phyloP scores from a whole-genome alignment of 208 protist genomes.

The Lotmaria passim region DNA sequence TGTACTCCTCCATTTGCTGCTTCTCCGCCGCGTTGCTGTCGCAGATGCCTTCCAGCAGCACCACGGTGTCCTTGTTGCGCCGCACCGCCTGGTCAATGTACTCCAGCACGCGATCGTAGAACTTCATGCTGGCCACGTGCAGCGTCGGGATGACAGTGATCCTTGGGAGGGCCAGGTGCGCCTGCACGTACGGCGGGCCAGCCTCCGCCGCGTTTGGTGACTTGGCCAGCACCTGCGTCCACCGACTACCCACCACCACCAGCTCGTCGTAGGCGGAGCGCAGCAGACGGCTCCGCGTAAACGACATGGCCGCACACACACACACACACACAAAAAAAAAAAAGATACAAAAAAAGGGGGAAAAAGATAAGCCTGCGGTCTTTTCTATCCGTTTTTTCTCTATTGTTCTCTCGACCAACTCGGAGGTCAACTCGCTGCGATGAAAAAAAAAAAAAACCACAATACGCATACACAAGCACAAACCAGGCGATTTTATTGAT shows the following conservation, averaged over 20 bases:
- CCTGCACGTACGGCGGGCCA: slow-evolving; percentile 43
- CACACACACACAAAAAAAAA: background rate
- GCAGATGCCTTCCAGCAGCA: slow-evolving; percentile 91
- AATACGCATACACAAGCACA: too few species aligned
- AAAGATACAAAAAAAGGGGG: background rate
- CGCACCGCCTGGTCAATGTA: slow-evolving; percentile 82
- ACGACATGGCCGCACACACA: slow-evolving; percentile 11
- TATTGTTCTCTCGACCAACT: background rate
- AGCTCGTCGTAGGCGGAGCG: slow-evolving; percentile 79
- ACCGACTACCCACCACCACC: slow-evolving; percentile 80
- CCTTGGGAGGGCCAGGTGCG: slow-evolving; percentile 44
- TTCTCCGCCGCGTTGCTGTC: slow-evolving; percentile 72
- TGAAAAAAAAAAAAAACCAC: background rate
- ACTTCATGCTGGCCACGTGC: slow-evolving; percentile 81
- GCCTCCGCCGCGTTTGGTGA: slow-evolving; percentile 28
- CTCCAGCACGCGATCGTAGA: slow-evolving; percentile 87
- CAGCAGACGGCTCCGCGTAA: slow-evolving; percentile 39
- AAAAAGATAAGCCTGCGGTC: background rate
- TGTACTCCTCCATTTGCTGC: slow-evolving; percentile 86
- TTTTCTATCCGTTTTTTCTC: background rate
- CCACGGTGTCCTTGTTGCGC: slow-evolving; percentile 62
- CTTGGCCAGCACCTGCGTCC: slow-evolving; percentile 72
- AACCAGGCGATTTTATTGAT: too few species aligned
- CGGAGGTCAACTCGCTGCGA: background rate
- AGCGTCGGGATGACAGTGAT: slow-evolving; percentile 89